Percentiles rank a stretch among this genome's conserved stretches.
These are phyloP conservation scores for Hirschioporus abietinus DNA, from an alignment of 768 basidiomycete genomes.

Conservation along the genomic window DNA sequence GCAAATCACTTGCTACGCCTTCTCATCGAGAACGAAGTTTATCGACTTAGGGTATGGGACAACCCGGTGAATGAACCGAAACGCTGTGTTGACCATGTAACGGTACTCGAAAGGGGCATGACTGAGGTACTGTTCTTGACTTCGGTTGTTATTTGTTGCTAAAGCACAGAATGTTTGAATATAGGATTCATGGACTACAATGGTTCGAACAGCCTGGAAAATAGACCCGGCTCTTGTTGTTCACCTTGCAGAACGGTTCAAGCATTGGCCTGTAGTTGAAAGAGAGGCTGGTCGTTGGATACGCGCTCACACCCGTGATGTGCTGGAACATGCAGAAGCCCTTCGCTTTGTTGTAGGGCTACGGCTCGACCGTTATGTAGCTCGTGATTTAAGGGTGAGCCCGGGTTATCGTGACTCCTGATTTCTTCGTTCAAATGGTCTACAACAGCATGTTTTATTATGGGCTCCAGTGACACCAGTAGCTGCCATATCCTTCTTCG, in stretches of 20 bases:
- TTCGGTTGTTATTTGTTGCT: not conserved
- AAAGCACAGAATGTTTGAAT: not conserved
- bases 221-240: slow-evolving; percentile 79
- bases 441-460: slow-evolving; percentile 68
- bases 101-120: slow-evolving; percentile 51
- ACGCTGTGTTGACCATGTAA: slow-evolving; percentile 57
- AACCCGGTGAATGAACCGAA: slow-evolving; percentile 79
- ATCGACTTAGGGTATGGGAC: slow-evolving; percentile 80
- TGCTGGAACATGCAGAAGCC: slow-evolving; percentile 76
- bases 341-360: slow-evolving; percentile 77
- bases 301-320: slow-evolving; percentile 62
- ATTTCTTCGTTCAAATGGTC: slow-evolving; percentile 8
- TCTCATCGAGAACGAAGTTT: slow-evolving; percentile 88
- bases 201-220: slow-evolving; percentile 75
- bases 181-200: slow-evolving; percentile 60
- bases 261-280: slow-evolving; percentile 46
- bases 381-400: slow-evolving; percentile 70
- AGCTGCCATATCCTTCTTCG: slow-evolving; percentile 78
- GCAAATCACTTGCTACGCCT: slow-evolving; percentile 73
- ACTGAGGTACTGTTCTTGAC: slow-evolving; percentile 45
- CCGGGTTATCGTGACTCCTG: not conserved
- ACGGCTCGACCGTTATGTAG: slow-evolving; percentile 47
- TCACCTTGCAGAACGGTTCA: slow-evolving; percentile 86
- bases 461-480: slow-evolving; percentile 89
- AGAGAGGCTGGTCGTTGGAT: slow-evolving; percentile 75